Percentiles rank a stretch among this genome's conserved stretches.
Evolutionary conservation across 805 yeast genomes (phyloP).

Genomic region (Cyberlindnera misumaiensis): DNA sequence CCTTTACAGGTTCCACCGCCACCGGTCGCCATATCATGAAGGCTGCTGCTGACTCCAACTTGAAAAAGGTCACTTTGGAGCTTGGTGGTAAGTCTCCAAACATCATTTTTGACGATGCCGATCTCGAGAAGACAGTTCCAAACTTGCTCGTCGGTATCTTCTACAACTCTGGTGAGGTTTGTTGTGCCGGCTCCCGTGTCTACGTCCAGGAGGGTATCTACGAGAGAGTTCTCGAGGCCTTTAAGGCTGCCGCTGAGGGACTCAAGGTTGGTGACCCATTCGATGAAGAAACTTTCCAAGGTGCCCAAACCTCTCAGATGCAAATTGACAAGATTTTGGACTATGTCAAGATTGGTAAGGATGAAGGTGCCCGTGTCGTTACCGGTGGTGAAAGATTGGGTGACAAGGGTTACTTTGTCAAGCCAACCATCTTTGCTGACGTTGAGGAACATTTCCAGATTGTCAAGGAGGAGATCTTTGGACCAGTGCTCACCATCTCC

Average conservation of each 20-base stretch:
- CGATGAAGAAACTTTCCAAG: slow-evolving; percentile 61
- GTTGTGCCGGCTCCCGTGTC: slow-evolving; percentile 88
- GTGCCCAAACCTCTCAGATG: slow-evolving; percentile 65
- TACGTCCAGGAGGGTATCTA: slow-evolving; percentile 72
- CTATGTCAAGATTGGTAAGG: slow-evolving; percentile 57
- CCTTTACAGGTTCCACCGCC: slow-evolving; percentile 93
- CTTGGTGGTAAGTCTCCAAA: slow-evolving; percentile 90
- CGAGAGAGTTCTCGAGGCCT: slow-evolving; percentile 56
- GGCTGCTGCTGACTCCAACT: slow-evolving; percentile 61
- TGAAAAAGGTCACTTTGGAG: slow-evolving; percentile 79
- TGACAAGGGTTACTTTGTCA: slow-evolving; percentile 60
- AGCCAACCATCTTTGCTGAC: slow-evolving; percentile 84
- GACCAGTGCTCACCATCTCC: slow-evolving; percentile 76
- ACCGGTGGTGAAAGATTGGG: slow-evolving; percentile 80
- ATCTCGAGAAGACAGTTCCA: slow-evolving; percentile 57
- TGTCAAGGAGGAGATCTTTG: slow-evolving; percentile 86
- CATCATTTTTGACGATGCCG: slow-evolving; percentile 73
- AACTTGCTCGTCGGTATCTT: slow-evolving; percentile 69
- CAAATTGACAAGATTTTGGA: slow-evolving; percentile 61
- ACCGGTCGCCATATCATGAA: slow-evolving; percentile 72
- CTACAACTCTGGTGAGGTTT: slow-evolving; percentile 88
- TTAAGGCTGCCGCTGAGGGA: slow-evolving; percentile 40
- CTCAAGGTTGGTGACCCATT: slow-evolving; percentile 77
- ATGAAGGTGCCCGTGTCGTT: slow-evolving; percentile 63
- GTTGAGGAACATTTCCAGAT: slow-evolving; percentile 68